These are phyloP conservation scores for Ambrosia hybrid DNA, from an alignment of 140 eudicot species.

Conservation along the genomic window DNA sequence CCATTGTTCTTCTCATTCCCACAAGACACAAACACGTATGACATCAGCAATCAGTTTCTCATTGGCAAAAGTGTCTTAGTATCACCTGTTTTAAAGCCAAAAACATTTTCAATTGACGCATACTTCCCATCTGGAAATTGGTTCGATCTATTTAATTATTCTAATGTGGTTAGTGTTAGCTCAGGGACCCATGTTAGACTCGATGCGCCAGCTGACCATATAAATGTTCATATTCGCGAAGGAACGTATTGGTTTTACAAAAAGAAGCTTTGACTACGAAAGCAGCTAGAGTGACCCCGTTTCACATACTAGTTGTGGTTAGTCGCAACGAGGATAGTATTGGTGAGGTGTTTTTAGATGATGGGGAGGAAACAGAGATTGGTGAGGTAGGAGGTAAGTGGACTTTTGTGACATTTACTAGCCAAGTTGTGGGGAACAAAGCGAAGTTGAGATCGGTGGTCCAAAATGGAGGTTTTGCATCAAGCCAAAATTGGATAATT, in stretches of 20 bases:
- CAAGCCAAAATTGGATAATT: slow-evolving; percentile 45
- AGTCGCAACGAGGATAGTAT: slow-evolving; percentile 40
- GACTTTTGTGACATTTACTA: slow-evolving; percentile 44
- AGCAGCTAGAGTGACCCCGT: slow-evolving; percentile 49
- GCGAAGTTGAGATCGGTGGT: slow-evolving; percentile 44
- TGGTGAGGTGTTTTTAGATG: slow-evolving; percentile 71
- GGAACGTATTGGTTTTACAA: slow-evolving; percentile 69
- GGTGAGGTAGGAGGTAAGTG: slow-evolving; percentile 32
- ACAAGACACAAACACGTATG: slow-evolving; percentile 53
- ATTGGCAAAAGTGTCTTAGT: slow-evolving; percentile 73
- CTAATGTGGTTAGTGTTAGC: slow-evolving; percentile 35
- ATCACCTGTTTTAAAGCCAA: slow-evolving; percentile 60
- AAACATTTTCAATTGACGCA: slow-evolving; percentile 48
- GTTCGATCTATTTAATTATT: slow-evolving; percentile 68
- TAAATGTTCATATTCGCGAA: slow-evolving; percentile 67
- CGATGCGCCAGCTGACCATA: slow-evolving; percentile 65
- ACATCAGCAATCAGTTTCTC: slow-evolving; percentile 65
- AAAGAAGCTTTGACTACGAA: slow-evolving; percentile 61
- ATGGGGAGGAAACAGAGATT: slow-evolving; percentile 61
- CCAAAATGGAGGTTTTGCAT: slow-evolving; percentile 51
- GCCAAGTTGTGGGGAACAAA: slow-evolving; percentile 22
- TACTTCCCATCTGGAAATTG: slow-evolving; percentile 82
- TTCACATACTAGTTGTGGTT: slow-evolving; percentile 55
- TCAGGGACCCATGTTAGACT: slow-evolving; percentile 43
- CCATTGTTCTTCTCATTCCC: slow-evolving; percentile 81